Percentiles rank a stretch among this genome's conserved stretches.
Conservation (phyloP, 2,329 filamentous ascomycete species). For the Trichoderma oligosporum region DNA sequence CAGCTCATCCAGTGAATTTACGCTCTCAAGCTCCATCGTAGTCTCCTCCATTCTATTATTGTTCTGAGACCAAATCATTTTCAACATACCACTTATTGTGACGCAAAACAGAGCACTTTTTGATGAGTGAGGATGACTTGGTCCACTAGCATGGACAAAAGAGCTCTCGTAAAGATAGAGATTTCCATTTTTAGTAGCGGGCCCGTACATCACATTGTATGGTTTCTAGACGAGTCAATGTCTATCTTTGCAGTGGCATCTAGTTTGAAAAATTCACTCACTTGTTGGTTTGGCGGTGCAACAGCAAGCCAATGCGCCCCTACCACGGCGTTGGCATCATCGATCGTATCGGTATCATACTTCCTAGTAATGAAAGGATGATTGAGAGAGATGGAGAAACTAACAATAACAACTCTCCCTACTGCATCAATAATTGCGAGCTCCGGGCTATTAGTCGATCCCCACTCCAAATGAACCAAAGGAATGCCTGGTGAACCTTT, state of each 20-base stretch:
- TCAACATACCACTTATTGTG: conserved; percentile 68
- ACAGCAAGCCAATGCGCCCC: conserved; percentile 83
- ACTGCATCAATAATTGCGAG: conserved; percentile 77
- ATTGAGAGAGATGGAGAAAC: conserved; percentile 69
- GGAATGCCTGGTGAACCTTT: conserved; percentile 60
- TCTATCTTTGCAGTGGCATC: no score
- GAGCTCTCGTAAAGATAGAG: conserved; percentile 68
- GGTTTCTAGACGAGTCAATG: conserved; percentile 32
- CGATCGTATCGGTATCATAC: conserved; percentile 63
- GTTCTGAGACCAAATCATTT: conserved; percentile 72
- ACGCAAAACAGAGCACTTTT: conserved; percentile 75
- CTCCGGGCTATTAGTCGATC: conserved; percentile 66
- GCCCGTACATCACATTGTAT: conserved; percentile 52
- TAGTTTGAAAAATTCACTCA: conserved; percentile 17
- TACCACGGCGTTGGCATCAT: conserved; percentile 73
- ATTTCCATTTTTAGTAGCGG: conserved; percentile 58
- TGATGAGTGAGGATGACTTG: conserved; percentile 65
- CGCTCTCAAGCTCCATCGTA: conserved; percentile 68
- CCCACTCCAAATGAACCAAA: conserved; percentile 81
- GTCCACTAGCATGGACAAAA: conserved; percentile 62
- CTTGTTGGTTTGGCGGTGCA: conserved; percentile 44
- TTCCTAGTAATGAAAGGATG: conserved; percentile 59
- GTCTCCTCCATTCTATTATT: conserved; percentile 70
- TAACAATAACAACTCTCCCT: conserved; percentile 72
- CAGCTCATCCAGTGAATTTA: conserved; percentile 68